Evolutionary conservation across 805 yeast species (phyloP), one percentile per base, ranked within the genome.

Genomic region (Jamesozyma jinghongensis): DNA sequence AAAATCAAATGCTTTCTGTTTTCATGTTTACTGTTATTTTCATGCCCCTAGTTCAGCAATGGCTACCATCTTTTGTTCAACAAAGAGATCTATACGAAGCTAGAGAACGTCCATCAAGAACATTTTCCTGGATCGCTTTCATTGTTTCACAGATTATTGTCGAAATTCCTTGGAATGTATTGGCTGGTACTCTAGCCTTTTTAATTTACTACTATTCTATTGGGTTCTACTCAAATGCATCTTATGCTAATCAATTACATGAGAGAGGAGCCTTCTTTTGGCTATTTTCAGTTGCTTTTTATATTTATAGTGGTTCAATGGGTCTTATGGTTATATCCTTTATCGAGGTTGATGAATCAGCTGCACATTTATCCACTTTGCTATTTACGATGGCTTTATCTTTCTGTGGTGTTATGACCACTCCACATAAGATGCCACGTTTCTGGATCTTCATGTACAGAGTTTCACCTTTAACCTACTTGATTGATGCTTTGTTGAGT

Each of bases 381-480:
- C 53, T 79, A 48, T 81, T 79, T 60, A 75, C 83, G 1, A 62
- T 80, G 68, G 68, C 76, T 29, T 66, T 84, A 62, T 73, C 74
- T 37, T 82, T 83, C 73, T 81, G 86, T 70, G 94, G 94, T 71
- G 85, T 81, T 35, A 65, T 85, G 64, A 77, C 74, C 12, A 66
- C 75, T n/a, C 73, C 77, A 44, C 63, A 66, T 7, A 65, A 60
- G 19, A 56, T 80, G 67, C 84, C 84, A 18, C 77, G 85, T n/a
- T 84, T 84, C 69, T 79, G 90, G 88, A 66, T 72, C 34, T 83
- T 81, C 68, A 78, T 82, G 85, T 82, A 81, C 68, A 70, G 88
- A 56, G 73, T 69, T n/a, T 76, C 81, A 14, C 90, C 94, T 12
- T 65, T 80, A 48, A 78, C 86, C 0, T 83, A 81, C 51, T 69